Base-by-base conservation (phyloP, 2,329 filamentous ascomycete genomes). In the Colletotrichum filicis region DNA sequence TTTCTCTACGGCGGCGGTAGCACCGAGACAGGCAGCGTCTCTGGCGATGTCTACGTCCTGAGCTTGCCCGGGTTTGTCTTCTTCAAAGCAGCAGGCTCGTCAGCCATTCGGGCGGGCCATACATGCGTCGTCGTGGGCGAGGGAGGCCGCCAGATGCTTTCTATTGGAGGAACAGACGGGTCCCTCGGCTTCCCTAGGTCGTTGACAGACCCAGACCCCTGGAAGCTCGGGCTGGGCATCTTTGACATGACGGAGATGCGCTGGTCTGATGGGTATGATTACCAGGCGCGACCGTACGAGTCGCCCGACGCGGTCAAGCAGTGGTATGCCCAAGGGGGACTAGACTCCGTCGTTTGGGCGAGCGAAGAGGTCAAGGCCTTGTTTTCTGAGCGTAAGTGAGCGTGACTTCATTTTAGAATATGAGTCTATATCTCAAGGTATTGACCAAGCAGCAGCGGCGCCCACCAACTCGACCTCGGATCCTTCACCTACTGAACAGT, bases 121-220 rank as follows among this genome's bases (percentile, higher is more conserved):
- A 75, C 77, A 4, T 85, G 83, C 71, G 78, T 78, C 5, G 75
- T 83, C 4, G 78, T 84, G 11, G 37, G 4, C 37, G 37, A 5
- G 24, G 82, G 82, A 5, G 74, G 76, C 16, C 76, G 83, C 26
- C 83, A 85, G 72, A 82, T 86, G 83, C 67, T 86, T 1, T 80
- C 79, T 22, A 74, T 82, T 11, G 84, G 83, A 24, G 84, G 84
- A 6, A 75, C 76, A 8, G 78, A 82, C 53, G 77, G 76, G 26
- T 76, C 74, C 37, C 73, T 75, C 22, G 74, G 73, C 3, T 77
- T 75, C 24, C 76, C 74, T 12, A 75, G 75, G 12, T 72, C 75
- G 8, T 68, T 77, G 32, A 73, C 68, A 7, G 79, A 79, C 11
- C 68, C 75, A 12, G 82, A 84, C 61, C 79, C 79, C 1, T 84